These are phyloP conservation scores for Pelargonium australe DNA, from an alignment of 441 rosid genomes.

Conservation along the genomic window DNA sequence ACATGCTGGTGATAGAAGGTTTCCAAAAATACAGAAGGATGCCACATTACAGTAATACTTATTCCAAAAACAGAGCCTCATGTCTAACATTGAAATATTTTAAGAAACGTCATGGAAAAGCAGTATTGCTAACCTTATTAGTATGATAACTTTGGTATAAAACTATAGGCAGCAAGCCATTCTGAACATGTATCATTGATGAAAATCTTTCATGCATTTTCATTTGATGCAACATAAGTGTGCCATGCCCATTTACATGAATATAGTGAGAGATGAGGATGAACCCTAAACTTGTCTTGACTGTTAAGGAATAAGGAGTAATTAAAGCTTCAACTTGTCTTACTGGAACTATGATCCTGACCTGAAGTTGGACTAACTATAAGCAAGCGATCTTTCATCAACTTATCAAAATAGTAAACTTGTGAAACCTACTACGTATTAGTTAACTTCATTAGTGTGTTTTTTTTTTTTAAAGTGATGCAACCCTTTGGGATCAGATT, in stretches of 20 bases:
- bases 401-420: too few species aligned
- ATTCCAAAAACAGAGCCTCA: not conserved
- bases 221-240: not conserved
- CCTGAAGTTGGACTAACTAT: not conserved
- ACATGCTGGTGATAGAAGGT: not conserved
- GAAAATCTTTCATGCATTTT: not conserved
- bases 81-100: not conserved
- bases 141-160: too few species aligned
- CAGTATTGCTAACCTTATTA: too few species aligned
- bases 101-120: not conserved
- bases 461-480: not conserved
- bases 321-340: not conserved
- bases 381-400: not conserved
- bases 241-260: not conserved
- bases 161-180: too few species aligned
- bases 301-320: not conserved
- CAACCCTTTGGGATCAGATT: not conserved
- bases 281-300: not conserved
- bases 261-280: not conserved
- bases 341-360: slow-evolving; percentile 4
- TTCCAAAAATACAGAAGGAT: not conserved
- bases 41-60: not conserved
- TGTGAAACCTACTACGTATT: too few species aligned
- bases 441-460: too few species aligned
- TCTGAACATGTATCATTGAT: not conserved